These are phyloP conservation scores for Grigorovia humatica DNA, from an alignment of 805 yeast genomes.

Conservation along the genomic window DNA sequence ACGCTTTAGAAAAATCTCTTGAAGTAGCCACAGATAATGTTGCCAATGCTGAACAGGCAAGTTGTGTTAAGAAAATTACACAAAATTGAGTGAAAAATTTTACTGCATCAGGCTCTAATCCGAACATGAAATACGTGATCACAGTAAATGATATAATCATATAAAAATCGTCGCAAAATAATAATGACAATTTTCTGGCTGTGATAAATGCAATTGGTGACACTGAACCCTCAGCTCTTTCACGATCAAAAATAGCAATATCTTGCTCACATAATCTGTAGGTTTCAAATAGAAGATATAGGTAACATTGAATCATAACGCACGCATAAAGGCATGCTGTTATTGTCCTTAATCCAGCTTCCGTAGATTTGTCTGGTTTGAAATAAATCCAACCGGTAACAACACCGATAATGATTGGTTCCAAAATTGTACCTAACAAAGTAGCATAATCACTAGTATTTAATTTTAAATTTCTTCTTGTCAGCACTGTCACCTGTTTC, in stretches of 20 bases:
- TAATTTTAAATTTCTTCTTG: constrained; percentile 36
- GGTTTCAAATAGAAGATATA: constrained; percentile 47
- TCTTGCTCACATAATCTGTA: constrained; percentile 48
- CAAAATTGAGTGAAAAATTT: constrained; percentile 57
- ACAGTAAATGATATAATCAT: constrained; percentile 48
- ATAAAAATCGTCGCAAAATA: constrained; percentile 59
- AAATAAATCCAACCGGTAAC: constrained; percentile 71
- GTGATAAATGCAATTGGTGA: constrained; percentile 57
- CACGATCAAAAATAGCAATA: constrained; percentile 50
- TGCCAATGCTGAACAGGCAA: constrained; percentile 28
- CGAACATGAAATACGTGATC: constrained; percentile 70
- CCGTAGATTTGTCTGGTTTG: constrained; percentile 34
- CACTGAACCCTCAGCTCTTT: constrained; percentile 58
- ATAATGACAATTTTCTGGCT: constrained; percentile 54
- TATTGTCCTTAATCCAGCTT: constrained; percentile 54
- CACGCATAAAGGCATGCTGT: constrained; percentile 44
- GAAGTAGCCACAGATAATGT: constrained; percentile 40
- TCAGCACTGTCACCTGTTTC: constrained; percentile 36
- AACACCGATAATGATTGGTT: constrained; percentile 45
- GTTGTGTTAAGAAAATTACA: constrained; percentile 44
- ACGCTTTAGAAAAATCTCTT: constrained; percentile 51
- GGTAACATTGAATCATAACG: constrained; percentile 44
- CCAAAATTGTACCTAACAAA: constrained; percentile 32
- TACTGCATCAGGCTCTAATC: constrained; percentile 41
- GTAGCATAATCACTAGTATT: constrained; percentile 45